These are phyloP conservation scores for Hypoxylon sp. DNA, from an alignment of 2,329 filamentous ascomycete genomes.

Conservation along the genomic window DNA sequence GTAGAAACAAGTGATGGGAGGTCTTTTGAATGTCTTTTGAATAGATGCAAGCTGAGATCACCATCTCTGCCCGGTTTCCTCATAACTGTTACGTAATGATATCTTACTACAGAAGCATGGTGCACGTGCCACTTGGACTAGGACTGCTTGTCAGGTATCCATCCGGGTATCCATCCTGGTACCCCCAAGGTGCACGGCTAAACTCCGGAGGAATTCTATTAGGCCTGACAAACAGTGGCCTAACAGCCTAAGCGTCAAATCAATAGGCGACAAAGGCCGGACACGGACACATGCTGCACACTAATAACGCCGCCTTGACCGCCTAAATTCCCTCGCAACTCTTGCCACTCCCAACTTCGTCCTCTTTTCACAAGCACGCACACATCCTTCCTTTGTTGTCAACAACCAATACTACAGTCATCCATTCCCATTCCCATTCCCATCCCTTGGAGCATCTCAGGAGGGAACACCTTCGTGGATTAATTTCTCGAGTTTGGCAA, in stretches of 20 bases:
- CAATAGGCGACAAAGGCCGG: neutral
- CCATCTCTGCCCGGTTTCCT: neutral
- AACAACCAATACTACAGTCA: neutral
- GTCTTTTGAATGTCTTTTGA: conserved; percentile 13
- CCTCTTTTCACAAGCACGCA: conserved; percentile 4
- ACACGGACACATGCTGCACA: neutral
- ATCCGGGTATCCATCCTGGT: neutral
- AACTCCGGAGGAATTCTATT: neutral
- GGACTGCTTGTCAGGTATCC: neutral
- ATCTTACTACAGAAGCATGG: neutral
- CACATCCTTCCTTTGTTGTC: conserved; percentile 19
- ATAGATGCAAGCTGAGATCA: conserved; percentile 35
- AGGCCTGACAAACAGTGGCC: neutral
- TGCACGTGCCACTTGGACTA: neutral
- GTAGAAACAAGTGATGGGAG: neutral
- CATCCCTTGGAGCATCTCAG: conserved; percentile 2
- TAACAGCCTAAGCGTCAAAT: neutral
- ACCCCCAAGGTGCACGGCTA: neutral
- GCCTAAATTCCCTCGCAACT: conserved; percentile 27
- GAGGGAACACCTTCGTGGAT: conserved; percentile 24
- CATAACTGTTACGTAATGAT: neutral
- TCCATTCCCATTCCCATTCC: too few species aligned
- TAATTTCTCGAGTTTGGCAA: neutral
- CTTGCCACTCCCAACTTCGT: conserved; percentile 3
- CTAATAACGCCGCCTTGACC: conserved; percentile 12